Evolutionary conservation across 495 filamentous ascomycete species (phyloP), one percentile per base, ranked within the genome.

Genomic region (Glonium stellatum): DNA sequence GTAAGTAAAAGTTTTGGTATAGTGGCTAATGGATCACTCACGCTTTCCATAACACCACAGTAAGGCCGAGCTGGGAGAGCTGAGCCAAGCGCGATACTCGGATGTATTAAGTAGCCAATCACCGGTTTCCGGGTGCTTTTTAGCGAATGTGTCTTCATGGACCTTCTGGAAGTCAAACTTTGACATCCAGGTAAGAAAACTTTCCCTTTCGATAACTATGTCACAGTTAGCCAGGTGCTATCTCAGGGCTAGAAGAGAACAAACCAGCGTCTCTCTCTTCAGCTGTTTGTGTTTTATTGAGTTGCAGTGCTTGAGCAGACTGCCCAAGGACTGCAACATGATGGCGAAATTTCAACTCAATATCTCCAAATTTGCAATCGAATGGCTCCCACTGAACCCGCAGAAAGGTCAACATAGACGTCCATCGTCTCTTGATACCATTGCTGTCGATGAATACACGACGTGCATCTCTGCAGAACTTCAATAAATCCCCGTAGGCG

Each of bases 321-420:
- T 52, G 55, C n/a, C n/a, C n/a, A 4, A 23, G 46, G 5, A 63
- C 23, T 12, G 59, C 60, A 59, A 59, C 55, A 8, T 46, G n/a
- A 50, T 63, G 60, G 44, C 59, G 60, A n/a, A n/a, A n/a, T n/a
- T n/a, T n/a, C n/a, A n/a, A n/a, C 41, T 63, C 0, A 27, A 63
- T 35, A 18, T 35, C 41, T 49, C 55, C 60, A 21, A 63, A 63
- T 2, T 21, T 13, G 47, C 5, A 8, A 4, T 50, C 47, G 22
- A 50, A 61, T 11, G 59, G 59, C 54, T 57, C 59, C 59, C 59
- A 61, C 44, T 61, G 59, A 1, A 44, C n/a, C 37, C 52, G 52
- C 41, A 56, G 13, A 36, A 61, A 61, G 37, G 27, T 19, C 36
- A 49, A 4, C 21, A 13, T 6, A n/a, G 59, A 61, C 15, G 52